A percentile compares a stretch with the other conserved stretches of the same genome.
Conservation (phyloP, 2,329 filamentous ascomycete species). For the Exophiala alcalophila region DNA sequence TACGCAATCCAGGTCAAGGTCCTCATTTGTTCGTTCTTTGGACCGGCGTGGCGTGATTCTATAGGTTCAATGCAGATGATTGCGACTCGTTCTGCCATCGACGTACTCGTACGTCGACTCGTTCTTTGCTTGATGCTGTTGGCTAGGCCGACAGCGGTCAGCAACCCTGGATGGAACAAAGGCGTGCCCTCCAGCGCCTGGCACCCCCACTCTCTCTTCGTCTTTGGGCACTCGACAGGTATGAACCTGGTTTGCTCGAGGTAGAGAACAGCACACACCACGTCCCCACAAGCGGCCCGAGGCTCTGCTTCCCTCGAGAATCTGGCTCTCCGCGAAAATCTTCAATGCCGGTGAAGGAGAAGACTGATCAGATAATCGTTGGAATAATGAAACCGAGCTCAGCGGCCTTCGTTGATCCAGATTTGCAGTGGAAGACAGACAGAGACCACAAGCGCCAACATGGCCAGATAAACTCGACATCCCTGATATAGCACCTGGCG, state of each 20-base stretch:
- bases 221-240: constrained; percentile 4
- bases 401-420: too few relatives aligned
- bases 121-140: constrained; percentile 4
- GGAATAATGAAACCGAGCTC: too few relatives aligned
- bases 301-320: constrained; percentile 13
- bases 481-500: too few relatives aligned
- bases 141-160: constrained; percentile 1
- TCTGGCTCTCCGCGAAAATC: too few relatives aligned
- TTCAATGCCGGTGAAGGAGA: too few relatives aligned
- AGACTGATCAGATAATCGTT: too few relatives aligned
- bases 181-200: too few relatives aligned
- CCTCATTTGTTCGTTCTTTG: constrained; percentile 13
- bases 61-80: constrained; percentile 18
- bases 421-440: too few relatives aligned
- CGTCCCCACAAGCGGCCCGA: constrained; percentile 12
- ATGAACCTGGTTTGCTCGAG: constrained; percentile 6
- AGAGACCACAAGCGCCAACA: too few relatives aligned
- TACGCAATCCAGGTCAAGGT: neutral
- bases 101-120: neutral
- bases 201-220: constrained; percentile 6
- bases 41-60: constrained; percentile 23
- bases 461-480: too few relatives aligned
- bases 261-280: constrained; percentile 3
- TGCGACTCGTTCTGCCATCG: constrained; percentile 4
- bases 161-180: too few relatives aligned